phyloP scores from a whole-genome alignment of 805 yeast species.

The Geotrichum ghanense region DNA sequence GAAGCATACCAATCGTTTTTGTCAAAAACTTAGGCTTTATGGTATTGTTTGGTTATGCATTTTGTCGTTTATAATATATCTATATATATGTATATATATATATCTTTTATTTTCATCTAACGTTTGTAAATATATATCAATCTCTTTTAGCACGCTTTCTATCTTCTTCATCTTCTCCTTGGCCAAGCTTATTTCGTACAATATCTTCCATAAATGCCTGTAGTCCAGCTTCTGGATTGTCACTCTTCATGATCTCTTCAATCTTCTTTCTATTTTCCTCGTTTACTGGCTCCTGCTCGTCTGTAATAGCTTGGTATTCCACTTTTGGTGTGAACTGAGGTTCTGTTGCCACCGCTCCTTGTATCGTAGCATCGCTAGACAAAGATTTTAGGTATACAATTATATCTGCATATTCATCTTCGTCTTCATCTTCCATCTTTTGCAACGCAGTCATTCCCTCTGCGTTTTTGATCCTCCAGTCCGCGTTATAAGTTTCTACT shows the following conservation, averaged over 20 bases:
- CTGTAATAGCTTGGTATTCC: constrained; percentile 14
- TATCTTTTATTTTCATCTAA: not conserved
- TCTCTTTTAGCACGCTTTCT: not conserved
- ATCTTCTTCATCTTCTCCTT: constrained; percentile 2
- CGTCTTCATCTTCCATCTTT: constrained; percentile 74
- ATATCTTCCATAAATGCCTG: constrained; percentile 56
- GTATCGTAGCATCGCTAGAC: constrained; percentile 23
- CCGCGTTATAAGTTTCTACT: constrained; percentile 59
- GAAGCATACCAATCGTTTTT: constrained; percentile 87
- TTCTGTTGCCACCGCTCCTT: constrained; percentile 10
- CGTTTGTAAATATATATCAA: constrained; percentile 1
- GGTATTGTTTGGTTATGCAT: not conserved
- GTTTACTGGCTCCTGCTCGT: constrained; percentile 31
- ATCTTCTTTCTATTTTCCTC: constrained; percentile 50
- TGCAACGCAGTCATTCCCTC: constrained; percentile 70
- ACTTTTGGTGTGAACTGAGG: constrained; percentile 19
- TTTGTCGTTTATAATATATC: constrained; percentile 7
- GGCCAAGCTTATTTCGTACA: constrained; percentile 42
- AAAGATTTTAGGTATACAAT: constrained; percentile 46
- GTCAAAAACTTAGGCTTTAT: constrained; percentile 11
- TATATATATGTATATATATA: constrained; percentile 4
- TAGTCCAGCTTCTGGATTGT: constrained; percentile 69
- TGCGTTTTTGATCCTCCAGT: constrained; percentile 47
- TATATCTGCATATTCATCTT: constrained; percentile 74
- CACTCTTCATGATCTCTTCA: constrained; percentile 64